Evolutionary conservation across 2,329 filamentous ascomycete genomes (phyloP).

Genomic region (Dendrostoma leiphaemia): DNA sequence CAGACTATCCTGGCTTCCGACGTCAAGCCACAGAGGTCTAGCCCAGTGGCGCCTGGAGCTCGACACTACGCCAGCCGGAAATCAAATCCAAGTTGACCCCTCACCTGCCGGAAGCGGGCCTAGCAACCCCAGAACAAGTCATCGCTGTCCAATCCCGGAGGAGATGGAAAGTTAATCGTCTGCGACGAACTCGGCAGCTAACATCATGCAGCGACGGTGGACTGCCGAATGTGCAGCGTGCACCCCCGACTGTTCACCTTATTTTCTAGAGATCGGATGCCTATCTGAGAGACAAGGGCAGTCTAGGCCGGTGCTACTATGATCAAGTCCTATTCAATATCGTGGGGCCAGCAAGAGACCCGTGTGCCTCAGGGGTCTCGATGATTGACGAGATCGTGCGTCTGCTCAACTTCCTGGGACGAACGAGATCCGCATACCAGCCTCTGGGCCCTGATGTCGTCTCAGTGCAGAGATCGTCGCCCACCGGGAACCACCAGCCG

Average conservation of each 20-base stretch:
- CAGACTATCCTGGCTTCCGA: conserved; percentile 7
- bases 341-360: too few relatives aligned
- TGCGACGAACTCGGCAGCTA: not conserved
- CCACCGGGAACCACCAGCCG: not conserved
- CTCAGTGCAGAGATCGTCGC: too few relatives aligned
- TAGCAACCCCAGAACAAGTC: conserved; percentile 11
- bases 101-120: conserved; percentile 8
- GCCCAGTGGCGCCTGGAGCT: conserved; percentile 4
- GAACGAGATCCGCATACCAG: not conserved
- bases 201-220: not conserved
- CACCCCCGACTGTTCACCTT: too few relatives aligned
- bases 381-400: too few relatives aligned
- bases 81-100: conserved; percentile 9
- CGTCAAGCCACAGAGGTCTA: conserved; percentile 2
- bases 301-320: too few relatives aligned
- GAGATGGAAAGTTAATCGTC: not conserved
- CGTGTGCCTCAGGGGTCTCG: not conserved
- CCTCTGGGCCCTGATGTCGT: not conserved
- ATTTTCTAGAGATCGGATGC: too few relatives aligned
- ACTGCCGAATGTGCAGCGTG: not conserved
- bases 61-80: conserved; percentile 7
- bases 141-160: conserved; percentile 13
- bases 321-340: too few relatives aligned
- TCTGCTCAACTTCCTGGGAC: too few relatives aligned
- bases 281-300: too few relatives aligned